phyloP scores from a whole-genome alignment of 352 stramenopile species.

The Pythium insidiosum region DNA sequence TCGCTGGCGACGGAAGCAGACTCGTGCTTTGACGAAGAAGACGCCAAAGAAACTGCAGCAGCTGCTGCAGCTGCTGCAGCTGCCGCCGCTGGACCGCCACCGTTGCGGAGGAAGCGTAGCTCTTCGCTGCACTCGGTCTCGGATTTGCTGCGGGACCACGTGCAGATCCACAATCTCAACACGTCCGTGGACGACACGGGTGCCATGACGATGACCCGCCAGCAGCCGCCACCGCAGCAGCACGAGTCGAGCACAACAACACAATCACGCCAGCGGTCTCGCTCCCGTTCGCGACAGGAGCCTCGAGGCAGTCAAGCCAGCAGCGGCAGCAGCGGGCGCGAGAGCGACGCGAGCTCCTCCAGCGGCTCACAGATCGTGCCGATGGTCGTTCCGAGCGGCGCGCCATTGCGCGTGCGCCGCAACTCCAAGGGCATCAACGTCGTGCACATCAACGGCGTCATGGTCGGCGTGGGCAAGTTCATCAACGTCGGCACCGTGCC shows the following conservation, averaged over 20 bases:
- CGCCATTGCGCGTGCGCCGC: conserved; percentile 9
- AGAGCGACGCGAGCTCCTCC: conserved; percentile 8
- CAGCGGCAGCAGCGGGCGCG: conserved; percentile 6
- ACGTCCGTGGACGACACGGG: neutral
- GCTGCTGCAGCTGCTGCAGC: too few relatives aligned
- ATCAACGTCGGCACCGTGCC: conserved; percentile 47
- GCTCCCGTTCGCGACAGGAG: too few relatives aligned
- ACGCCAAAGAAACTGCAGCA: too few relatives aligned
- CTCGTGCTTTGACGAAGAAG: too few relatives aligned
- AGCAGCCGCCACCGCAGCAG: neutral
- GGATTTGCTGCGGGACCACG: conserved; percentile 20
- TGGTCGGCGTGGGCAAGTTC: conserved; percentile 41
- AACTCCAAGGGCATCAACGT: conserved; percentile 32
- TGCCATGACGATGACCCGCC: neutral
- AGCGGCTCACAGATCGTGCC: conserved; percentile 2
- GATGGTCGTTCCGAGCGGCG: neutral
- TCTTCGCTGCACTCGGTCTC: conserved; percentile 39
- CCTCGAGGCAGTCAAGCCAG: too few relatives aligned
- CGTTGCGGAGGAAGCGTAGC: conserved; percentile 18
- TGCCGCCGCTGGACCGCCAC: neutral
- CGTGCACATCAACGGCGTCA: conserved; percentile 29
- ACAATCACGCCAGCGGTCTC: too few relatives aligned
- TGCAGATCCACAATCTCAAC: conserved; percentile 9
- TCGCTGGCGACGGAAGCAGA: too few relatives aligned
- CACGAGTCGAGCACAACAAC: too few relatives aligned